A percentile compares a stretch with the other conserved stretches of the same genome.
Conservation (phyloP, 805 yeast species). For the Sugiyamaella chiloensis region DNA sequence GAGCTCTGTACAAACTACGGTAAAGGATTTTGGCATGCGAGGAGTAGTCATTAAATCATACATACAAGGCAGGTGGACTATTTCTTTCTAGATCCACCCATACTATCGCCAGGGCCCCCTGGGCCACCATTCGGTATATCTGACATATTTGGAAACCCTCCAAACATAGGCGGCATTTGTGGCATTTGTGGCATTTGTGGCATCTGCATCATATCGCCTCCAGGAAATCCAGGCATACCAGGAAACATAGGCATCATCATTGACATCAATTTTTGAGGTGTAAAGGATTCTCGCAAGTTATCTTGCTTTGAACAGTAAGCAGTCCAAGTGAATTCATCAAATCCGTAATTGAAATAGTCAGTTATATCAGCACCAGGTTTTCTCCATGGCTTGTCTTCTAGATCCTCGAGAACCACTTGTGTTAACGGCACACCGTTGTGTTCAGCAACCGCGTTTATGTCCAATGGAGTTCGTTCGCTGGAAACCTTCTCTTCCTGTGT, state of each 20-base stretch:
- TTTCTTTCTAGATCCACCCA: not conserved
- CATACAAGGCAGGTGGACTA: too few relatives aligned
- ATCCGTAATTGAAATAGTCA: constrained; percentile 95
- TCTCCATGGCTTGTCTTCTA: constrained; percentile 97
- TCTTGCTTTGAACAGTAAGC: constrained; percentile 89
- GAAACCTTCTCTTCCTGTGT: constrained; percentile 24
- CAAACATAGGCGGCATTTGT: constrained; percentile 16
- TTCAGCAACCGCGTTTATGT: constrained; percentile 70
- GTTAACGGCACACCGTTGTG: constrained; percentile 81
- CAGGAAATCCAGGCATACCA: constrained; percentile 23
- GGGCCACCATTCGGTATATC: too few relatives aligned
- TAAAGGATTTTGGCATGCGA: constrained; percentile 25
- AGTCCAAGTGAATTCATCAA: constrained; percentile 94
- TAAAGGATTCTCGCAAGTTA: constrained; percentile 70
- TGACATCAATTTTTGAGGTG: constrained; percentile 70
- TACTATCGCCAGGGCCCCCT: constrained; percentile 4
- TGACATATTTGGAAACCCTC: too few relatives aligned
- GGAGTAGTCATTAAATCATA: constrained; percentile 3
- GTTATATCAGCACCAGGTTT: constrained; percentile 93
- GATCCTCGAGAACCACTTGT: constrained; percentile 69
- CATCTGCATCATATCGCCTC: constrained; percentile 28
- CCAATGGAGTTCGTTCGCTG: constrained; percentile 40
- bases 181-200: constrained; percentile 22
- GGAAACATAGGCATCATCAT: constrained; percentile 24
- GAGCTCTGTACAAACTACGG: constrained; percentile 27